Evolutionary conservation across 1,139 yeast genomes (phyloP).

Genomic region (Arxiozyma telluris): DNA sequence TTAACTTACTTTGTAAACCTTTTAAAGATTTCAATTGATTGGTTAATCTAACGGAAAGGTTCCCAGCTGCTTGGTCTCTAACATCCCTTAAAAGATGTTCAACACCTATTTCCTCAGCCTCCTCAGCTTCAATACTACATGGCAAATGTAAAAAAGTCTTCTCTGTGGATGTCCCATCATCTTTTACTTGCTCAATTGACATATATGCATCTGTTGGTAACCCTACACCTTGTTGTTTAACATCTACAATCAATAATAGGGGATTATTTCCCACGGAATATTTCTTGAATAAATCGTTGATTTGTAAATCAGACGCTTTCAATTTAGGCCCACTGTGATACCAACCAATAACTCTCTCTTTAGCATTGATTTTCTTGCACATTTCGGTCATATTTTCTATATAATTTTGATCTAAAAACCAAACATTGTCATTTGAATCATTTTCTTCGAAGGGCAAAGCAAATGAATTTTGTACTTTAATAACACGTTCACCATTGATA

Average conservation of each 20-base stretch:
- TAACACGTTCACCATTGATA: constrained; percentile 12
- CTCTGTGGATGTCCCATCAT: constrained; percentile 92
- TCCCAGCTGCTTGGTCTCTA: constrained; percentile 94
- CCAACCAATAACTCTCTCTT: constrained; percentile 95
- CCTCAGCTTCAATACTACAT: constrained; percentile 90
- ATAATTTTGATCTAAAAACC: constrained; percentile 96
- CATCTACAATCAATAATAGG: constrained; percentile 81
- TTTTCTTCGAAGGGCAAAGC: constrained; percentile 97
- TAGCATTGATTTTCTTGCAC: constrained; percentile 96
- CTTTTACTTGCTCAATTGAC: constrained; percentile 91
- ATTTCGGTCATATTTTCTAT: constrained; percentile 95
- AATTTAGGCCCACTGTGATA: constrained; percentile 96
- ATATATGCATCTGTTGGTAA: constrained; percentile 94
- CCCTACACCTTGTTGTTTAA: constrained; percentile 71
- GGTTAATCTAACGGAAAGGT: constrained; percentile 75
- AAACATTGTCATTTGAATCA: constrained; percentile 82
- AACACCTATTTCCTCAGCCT: constrained; percentile 98
- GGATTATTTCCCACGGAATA: constrained; percentile 64
- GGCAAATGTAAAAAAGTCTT: constrained; percentile 91
- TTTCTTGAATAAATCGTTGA: constrained; percentile 80
- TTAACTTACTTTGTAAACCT: constrained; percentile 73
- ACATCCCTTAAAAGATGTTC: constrained; percentile 92
- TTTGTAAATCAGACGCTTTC: constrained; percentile 77
- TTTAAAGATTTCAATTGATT: constrained; percentile 81
- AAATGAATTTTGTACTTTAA: constrained; percentile 66